Conservation (phyloP, 75 land plant genomes). For the Picea glauca region DNA sequence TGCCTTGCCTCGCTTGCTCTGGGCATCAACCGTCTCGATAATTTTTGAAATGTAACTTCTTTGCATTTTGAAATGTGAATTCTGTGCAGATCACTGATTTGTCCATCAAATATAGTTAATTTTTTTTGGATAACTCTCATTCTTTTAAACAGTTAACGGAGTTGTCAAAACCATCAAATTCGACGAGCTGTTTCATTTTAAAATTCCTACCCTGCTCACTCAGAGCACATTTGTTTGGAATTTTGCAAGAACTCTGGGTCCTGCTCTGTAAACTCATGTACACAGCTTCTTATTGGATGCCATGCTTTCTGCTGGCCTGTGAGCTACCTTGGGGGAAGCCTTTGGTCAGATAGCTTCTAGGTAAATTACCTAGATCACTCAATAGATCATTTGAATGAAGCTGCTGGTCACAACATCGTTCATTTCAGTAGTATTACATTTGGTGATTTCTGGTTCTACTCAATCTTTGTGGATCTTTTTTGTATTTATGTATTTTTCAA, state of each 20-base stretch:
- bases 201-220: conserved; percentile 56
- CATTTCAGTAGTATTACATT: too few relatives aligned
- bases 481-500: too few relatives aligned
- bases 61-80: not conserved
- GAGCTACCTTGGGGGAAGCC: conserved; percentile 64
- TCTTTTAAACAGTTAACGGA: too few relatives aligned
- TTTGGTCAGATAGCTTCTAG: conserved; percentile 79
- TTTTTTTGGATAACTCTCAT: too few relatives aligned
- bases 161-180: too few relatives aligned
- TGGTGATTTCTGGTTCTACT: too few relatives aligned
- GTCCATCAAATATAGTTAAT: too few relatives aligned
- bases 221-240: conserved; percentile 92
- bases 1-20: too few relatives aligned
- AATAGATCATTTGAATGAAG: not conserved
- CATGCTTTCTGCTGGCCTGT: conserved; percentile 83
- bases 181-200: conserved; percentile 37
- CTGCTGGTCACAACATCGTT: not conserved
- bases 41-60: not conserved
- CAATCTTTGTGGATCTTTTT: too few relatives aligned
- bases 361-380: conserved; percentile 19
- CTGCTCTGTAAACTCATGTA: conserved; percentile 74
- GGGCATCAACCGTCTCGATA: too few relatives aligned
- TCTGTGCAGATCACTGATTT: conserved; percentile 51
- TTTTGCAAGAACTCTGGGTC: conserved; percentile 89
- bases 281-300: conserved; percentile 71